Evolutionary conservation across 1,139 yeast species (phyloP).

Genomic region (Arxiozyma telluris): DNA sequence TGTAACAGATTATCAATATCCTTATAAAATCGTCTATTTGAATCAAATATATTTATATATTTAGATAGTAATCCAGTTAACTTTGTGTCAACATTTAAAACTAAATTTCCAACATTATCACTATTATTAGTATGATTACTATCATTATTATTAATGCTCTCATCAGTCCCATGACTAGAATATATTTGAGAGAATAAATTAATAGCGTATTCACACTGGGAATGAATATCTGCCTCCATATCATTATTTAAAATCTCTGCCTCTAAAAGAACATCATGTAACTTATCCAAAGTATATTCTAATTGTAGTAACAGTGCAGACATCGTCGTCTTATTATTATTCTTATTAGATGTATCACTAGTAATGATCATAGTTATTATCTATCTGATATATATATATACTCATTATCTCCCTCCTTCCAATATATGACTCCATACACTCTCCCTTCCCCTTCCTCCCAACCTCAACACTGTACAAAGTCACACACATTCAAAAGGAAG

Average conservation of each 20-base stretch:
- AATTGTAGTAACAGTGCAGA: not conserved
- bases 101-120: no score
- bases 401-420: no score
- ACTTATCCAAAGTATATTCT: not conserved
- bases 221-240: not conserved
- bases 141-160: no score
- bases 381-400: not conserved
- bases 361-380: not conserved
- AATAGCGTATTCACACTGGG: not conserved
- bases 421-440: no score
- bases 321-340: no score
- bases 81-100: not conserved
- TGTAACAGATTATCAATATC: not conserved
- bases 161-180: no score
- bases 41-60: not conserved
- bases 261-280: not conserved
- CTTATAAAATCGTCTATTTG: not conserved
- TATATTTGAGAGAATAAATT: not conserved
- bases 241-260: not conserved
- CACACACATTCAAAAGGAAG: no score
- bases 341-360: no score
- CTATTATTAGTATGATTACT: no score
- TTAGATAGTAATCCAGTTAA: not conserved
- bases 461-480: no score
- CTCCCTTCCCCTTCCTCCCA: no score